Evolutionary conservation across 2,329 filamentous ascomycete species (phyloP).

Genomic region (Tolypocladium ophioglossoides): DNA sequence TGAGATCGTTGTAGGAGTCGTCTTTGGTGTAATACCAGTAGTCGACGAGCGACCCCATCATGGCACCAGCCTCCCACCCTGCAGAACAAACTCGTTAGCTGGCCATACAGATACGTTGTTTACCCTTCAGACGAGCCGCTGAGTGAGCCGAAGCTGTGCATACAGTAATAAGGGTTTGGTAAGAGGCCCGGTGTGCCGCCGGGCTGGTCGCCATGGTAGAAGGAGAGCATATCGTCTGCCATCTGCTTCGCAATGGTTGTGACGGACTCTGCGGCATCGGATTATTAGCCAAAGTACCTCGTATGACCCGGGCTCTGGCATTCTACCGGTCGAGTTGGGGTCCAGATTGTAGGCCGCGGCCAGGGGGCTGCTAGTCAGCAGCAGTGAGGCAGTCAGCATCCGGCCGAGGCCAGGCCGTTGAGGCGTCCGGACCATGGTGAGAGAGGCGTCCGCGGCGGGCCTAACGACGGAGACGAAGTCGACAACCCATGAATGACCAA

Average conservation of each 20-base stretch:
- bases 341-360: conserved; percentile 24
- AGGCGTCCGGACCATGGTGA: conserved; percentile 10
- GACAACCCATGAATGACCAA: neutral
- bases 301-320: neutral
- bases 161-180: conserved; percentile 44
- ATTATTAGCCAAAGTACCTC: neutral
- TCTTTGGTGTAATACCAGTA: conserved; percentile 82
- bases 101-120: neutral
- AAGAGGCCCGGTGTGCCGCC: conserved; percentile 41
- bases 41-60: conserved; percentile 62
- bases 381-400: conserved; percentile 10
- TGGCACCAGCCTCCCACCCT: conserved; percentile 67
- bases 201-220: conserved; percentile 35
- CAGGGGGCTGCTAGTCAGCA: conserved; percentile 15
- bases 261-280: conserved; percentile 32
- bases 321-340: conserved; percentile 24
- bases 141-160: conserved; percentile 9
- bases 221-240: conserved; percentile 36
- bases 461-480: conserved; percentile 4
- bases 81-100: neutral
- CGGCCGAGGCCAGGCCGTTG: conserved; percentile 7
- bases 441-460: conserved; percentile 1
- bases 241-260: conserved; percentile 37
- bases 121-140: neutral
- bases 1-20: conserved; percentile 56